Conservation (phyloP, 2,329 filamentous ascomycete species). For the Pseudocercospora cruenta region DNA sequence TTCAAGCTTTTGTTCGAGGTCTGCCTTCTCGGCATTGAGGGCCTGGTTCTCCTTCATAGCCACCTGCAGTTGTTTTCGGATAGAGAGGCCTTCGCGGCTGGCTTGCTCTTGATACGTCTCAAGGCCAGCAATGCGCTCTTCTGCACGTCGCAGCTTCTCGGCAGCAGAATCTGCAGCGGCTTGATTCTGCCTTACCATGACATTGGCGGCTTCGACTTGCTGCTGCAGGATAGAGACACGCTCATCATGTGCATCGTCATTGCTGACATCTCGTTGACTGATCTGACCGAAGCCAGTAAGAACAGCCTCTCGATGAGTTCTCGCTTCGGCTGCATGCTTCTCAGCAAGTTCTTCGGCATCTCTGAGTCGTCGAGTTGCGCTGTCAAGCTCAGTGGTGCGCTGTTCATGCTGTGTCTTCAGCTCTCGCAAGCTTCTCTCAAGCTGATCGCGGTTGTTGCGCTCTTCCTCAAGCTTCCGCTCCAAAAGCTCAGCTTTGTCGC, state of each 20-base stretch:
- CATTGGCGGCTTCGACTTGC: constrained; percentile 77
- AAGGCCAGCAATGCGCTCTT: constrained; percentile 93
- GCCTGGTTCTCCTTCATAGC: constrained; percentile 81
- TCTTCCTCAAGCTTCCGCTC: constrained; percentile 86
- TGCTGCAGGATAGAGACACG: constrained; percentile 74
- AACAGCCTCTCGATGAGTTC: constrained; percentile 80
- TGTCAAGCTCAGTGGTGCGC: constrained; percentile 75
- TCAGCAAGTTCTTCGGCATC: constrained; percentile 89
- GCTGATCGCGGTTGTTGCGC: constrained; percentile 70
- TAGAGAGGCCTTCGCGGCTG: constrained; percentile 86
- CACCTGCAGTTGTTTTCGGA: constrained; percentile 85
- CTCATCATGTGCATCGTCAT: constrained; percentile 61
- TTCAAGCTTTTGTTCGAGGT: constrained; percentile 80
- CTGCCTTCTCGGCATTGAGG: constrained; percentile 78
- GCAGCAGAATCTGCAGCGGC: constrained; percentile 82
- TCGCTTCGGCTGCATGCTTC: constrained; percentile 83
- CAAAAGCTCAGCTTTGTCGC: constrained; percentile 73
- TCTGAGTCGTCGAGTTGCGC: constrained; percentile 70
- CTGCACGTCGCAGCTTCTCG: constrained; percentile 86
- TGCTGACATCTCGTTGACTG: constrained; percentile 55
- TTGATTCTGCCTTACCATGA: constrained; percentile 84
- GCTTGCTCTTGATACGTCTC: constrained; percentile 98
- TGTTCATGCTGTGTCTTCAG: constrained; percentile 84
- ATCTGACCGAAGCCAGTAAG: constrained; percentile 81
- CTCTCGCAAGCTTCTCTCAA: constrained; percentile 75